phyloP scores from a whole-genome alignment of 768 basidiomycete species.

The Phanerochaete sordida region DNA sequence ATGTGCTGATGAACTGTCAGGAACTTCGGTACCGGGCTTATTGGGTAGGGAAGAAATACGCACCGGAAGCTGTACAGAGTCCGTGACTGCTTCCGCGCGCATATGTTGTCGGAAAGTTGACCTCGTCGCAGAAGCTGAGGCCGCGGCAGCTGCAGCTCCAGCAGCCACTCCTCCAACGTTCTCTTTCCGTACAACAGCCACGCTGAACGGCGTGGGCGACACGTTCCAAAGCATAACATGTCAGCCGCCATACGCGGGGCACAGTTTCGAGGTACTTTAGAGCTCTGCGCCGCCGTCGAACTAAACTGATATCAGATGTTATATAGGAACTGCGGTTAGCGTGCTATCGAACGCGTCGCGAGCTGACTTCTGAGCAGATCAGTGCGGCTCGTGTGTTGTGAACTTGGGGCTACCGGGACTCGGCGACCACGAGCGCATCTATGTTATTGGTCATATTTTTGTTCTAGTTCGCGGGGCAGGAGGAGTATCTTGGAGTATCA shows the following conservation, averaged over 20 bases:
- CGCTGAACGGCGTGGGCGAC: background rate
- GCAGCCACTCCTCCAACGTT: background rate
- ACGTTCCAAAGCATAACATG: conserved; percentile 16
- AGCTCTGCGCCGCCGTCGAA: conserved; percentile 4
- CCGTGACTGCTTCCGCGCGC: background rate
- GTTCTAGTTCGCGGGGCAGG: background rate
- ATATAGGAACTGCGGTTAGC: conserved; percentile 53
- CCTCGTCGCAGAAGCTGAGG: background rate
- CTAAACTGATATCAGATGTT: background rate
- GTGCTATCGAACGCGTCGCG: conserved; percentile 36
- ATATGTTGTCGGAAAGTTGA: background rate
- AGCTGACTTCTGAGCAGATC: conserved; percentile 41
- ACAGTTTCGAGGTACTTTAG: conserved; percentile 25
- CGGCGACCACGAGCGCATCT: background rate
- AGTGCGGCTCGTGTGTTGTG: background rate
- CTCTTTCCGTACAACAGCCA: background rate
- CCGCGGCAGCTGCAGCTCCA: background rate
- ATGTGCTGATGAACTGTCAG: background rate
- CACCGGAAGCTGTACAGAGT: conserved; percentile 2
- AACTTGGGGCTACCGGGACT: background rate
- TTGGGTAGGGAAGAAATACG: conserved; percentile 2
- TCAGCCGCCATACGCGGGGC: conserved; percentile 17
- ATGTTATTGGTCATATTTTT: background rate
- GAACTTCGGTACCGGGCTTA: conserved; percentile 10
- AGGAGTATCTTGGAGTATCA: background rate